A percentile compares a stretch with the other conserved stretches of the same genome.
These are phyloP conservation scores for Talaromyces sp. DNA, from an alignment of 2,329 filamentous ascomycete genomes.

Conservation along the genomic window DNA sequence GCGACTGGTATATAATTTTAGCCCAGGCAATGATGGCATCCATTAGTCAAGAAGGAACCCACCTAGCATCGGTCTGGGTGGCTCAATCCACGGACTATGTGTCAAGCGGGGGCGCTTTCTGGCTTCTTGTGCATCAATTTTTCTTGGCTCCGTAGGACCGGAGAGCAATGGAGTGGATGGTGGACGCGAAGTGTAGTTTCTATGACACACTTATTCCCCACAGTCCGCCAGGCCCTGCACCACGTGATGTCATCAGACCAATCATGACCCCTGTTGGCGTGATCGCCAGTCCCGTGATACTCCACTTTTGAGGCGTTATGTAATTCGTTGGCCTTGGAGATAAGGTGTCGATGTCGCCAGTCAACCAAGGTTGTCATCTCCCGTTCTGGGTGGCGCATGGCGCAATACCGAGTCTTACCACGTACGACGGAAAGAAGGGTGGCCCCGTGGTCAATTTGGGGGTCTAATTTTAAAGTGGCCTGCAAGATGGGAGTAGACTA, in stretches of 20 bases:
- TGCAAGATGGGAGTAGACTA: neutral
- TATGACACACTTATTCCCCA: constrained; percentile 21
- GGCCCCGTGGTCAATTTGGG: neutral
- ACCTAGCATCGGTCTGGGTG: constrained; percentile 8
- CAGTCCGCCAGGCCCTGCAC: neutral
- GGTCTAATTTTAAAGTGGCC: neutral
- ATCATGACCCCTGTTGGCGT: neutral
- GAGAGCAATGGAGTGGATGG: constrained; percentile 8
- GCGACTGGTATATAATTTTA: constrained; percentile 23
- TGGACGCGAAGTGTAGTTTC: constrained; percentile 11
- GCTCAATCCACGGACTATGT: constrained; percentile 17
- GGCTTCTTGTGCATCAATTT: constrained; percentile 15
- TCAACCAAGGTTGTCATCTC: too few species aligned
- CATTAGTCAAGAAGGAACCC: constrained; percentile 17
- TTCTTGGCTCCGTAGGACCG: constrained; percentile 17
- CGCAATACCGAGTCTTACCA: neutral
- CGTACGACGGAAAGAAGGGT: too few species aligned
- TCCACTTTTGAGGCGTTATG: neutral
- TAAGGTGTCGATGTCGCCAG: neutral
- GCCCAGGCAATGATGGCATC: constrained; percentile 21
- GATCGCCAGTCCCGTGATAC: constrained; percentile 4
- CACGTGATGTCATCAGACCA: constrained; percentile 5
- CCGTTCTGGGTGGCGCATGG: neutral
- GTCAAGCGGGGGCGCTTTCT: constrained; percentile 20
- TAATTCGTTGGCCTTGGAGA: neutral